Percentiles rank a stretch among this genome's conserved stretches.
phyloP scores from a whole-genome alignment of 1,284 basidiomycete species.

The Rhodotorula sp. region DNA sequence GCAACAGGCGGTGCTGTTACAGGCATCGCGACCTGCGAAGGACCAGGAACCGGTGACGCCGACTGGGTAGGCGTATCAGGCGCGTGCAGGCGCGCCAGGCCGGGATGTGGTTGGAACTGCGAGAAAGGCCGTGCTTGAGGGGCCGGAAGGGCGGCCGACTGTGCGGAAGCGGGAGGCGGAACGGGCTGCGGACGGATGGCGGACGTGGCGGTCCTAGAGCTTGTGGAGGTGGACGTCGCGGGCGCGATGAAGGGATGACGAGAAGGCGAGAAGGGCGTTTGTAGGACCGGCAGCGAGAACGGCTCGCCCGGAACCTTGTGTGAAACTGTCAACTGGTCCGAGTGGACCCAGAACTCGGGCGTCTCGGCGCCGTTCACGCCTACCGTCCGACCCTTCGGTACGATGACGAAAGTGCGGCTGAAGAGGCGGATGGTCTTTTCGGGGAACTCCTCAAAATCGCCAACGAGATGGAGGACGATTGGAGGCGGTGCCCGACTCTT shows the following conservation, averaged over 20 bases:
- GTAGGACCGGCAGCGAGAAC: neutral
- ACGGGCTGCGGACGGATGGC: neutral
- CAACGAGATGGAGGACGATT: conserved; percentile 27
- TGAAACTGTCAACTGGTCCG: conserved; percentile 23
- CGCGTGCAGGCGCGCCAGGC: neutral
- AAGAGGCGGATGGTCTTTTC: conserved; percentile 23
- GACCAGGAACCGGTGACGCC: neutral
- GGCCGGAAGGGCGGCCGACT: no score
- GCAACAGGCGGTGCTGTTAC: neutral
- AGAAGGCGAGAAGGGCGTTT: neutral
- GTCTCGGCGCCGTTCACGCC: neutral
- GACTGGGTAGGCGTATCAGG: neutral
- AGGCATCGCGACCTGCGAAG: no score
- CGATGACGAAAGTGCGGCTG: conserved; percentile 31
- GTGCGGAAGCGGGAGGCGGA: neutral
- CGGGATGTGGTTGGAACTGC: conserved; percentile 4
- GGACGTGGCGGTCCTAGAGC: neutral
- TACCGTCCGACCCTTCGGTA: conserved; percentile 1
- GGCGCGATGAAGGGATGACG: neutral
- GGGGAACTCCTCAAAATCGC: conserved; percentile 37
- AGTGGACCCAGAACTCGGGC: conserved; percentile 20
- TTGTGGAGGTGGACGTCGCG: neutral
- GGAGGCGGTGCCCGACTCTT: conserved; percentile 1
- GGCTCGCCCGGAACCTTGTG: conserved; percentile 15
- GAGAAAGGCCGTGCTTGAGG: neutral